Conservation (phyloP, 2,329 filamentous ascomycete species). For the Fusarium sp. region DNA sequence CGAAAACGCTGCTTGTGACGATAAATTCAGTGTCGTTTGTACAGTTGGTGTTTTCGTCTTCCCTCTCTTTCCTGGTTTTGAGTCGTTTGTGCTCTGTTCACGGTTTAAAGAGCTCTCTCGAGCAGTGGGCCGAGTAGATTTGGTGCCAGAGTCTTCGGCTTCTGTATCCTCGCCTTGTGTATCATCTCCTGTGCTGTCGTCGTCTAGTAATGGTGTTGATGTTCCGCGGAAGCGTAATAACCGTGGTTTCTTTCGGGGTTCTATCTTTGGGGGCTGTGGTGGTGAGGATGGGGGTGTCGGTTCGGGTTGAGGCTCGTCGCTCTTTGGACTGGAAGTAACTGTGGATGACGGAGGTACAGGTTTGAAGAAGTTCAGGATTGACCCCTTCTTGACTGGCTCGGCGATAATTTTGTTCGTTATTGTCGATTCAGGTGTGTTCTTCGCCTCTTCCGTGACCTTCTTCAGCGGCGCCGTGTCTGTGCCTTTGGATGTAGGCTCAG, state of each 20-base stretch:
- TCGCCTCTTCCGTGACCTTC: neutral
- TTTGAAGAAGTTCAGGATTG: slow-evolving; percentile 55
- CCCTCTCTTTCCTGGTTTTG: slow-evolving; percentile 25
- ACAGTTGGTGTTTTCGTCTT: slow-evolving; percentile 43
- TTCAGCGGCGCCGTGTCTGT: neutral
- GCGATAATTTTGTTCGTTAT: neutral
- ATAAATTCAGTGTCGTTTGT: slow-evolving; percentile 57
- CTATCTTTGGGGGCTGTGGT: neutral
- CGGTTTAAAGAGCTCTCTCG: neutral
- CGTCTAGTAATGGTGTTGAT: slow-evolving; percentile 19
- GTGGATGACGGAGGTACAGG: slow-evolving; percentile 37
- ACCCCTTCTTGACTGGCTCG: slow-evolving; percentile 41
- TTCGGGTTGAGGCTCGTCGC: slow-evolving; percentile 19
- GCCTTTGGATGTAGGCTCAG: neutral
- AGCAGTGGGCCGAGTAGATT: neutral
- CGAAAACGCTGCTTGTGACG: slow-evolving; percentile 52
- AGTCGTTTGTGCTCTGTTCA: slow-evolving; percentile 6
- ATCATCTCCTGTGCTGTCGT: neutral
- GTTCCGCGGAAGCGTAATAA: slow-evolving; percentile 43
- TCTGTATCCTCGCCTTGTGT: neutral
- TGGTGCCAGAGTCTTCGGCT: neutral
- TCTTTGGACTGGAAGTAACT: slow-evolving; percentile 17
- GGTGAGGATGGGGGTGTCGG: slow-evolving; percentile 39
- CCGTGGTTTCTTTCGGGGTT: slow-evolving; percentile 39
- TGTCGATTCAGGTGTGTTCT: neutral